phyloP scores from a whole-genome alignment of 2,329 filamentous ascomycete species.

The Talaromyces islandicus region DNA sequence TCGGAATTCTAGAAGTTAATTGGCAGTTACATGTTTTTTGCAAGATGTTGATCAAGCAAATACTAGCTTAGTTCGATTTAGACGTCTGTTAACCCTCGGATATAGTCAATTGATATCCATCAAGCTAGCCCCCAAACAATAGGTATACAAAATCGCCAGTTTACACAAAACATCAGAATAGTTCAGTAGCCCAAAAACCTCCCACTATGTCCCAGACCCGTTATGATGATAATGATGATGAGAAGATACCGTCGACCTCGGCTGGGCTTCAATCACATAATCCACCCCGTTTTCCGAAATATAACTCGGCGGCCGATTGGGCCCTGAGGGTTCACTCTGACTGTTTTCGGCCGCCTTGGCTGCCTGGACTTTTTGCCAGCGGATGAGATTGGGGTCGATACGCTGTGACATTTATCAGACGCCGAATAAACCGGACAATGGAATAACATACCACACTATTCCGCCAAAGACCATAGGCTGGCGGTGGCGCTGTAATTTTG shows the following conservation, averaged over 20 bases:
- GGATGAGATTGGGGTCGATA: conserved; percentile 73
- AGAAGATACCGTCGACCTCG: conserved; percentile 45
- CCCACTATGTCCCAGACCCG: neutral
- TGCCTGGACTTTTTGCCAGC: conserved; percentile 63
- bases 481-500: conserved; percentile 56
- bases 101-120: neutral
- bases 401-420: conserved; percentile 42
- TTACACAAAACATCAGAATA: neutral
- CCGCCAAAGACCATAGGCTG: conserved; percentile 80
- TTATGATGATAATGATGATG: neutral
- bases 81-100: neutral
- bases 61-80: neutral
- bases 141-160: neutral
- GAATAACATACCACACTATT: conserved; percentile 65
- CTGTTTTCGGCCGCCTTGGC: neutral
- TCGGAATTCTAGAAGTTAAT: neutral
- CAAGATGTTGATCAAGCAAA: no score
- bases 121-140: neutral
- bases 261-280: conserved; percentile 64
- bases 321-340: conserved; percentile 2
- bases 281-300: conserved; percentile 67
- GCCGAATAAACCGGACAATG: neutral
- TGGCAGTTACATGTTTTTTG: neutral
- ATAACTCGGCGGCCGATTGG: conserved; percentile 65
- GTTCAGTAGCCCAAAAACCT: neutral